Percentiles rank a stretch among this genome's conserved stretches.
These are phyloP conservation scores for Quercus engelmannii DNA, from an alignment of 306 rosid species.

Conservation along the genomic window DNA sequence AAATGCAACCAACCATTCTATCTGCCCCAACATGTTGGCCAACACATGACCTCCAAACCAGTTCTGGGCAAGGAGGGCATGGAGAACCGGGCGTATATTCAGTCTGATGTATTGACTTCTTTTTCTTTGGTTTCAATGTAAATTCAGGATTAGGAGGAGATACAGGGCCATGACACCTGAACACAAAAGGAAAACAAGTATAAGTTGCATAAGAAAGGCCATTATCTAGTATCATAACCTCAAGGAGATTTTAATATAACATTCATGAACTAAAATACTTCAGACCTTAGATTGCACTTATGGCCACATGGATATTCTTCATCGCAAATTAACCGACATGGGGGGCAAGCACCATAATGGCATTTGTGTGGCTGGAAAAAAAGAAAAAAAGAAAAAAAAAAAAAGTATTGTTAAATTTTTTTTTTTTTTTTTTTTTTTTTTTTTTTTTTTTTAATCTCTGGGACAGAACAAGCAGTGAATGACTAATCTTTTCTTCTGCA, in stretches of 20 bases:
- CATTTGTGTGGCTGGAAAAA: constrained; percentile 87
- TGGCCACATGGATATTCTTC: constrained; percentile 87
- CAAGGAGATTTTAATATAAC: constrained; percentile 9
- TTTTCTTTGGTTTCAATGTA: constrained; percentile 88
- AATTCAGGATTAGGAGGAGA: constrained; percentile 92
- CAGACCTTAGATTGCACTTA: constrained; percentile 81
- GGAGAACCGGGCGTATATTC: constrained; percentile 67
- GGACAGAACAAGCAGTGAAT: not conserved
- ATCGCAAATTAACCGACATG: constrained; percentile 73
- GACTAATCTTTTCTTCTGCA: not conserved
- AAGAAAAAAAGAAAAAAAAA: not conserved
- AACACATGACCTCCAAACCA: constrained; percentile 83
- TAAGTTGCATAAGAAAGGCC: constrained; percentile 1
- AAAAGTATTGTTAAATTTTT: constrained; percentile 17
- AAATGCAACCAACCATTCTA: constrained; percentile 66
- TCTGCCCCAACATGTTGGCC: constrained; percentile 85
- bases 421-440: not conserved
- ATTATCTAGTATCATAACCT: not conserved
- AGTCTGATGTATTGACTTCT: constrained; percentile 46
- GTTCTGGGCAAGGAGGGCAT: constrained; percentile 87
- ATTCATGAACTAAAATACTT: not conserved
- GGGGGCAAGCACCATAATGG: constrained; percentile 91
- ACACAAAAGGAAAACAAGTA: constrained; percentile 11
- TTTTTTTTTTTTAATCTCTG: not conserved
- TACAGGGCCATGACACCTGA: constrained; percentile 81